Evolutionary conservation across 2,329 filamentous ascomycete genomes (phyloP), one percentile per base, ranked within the genome.

Genomic region (Penicillium italicum): DNA sequence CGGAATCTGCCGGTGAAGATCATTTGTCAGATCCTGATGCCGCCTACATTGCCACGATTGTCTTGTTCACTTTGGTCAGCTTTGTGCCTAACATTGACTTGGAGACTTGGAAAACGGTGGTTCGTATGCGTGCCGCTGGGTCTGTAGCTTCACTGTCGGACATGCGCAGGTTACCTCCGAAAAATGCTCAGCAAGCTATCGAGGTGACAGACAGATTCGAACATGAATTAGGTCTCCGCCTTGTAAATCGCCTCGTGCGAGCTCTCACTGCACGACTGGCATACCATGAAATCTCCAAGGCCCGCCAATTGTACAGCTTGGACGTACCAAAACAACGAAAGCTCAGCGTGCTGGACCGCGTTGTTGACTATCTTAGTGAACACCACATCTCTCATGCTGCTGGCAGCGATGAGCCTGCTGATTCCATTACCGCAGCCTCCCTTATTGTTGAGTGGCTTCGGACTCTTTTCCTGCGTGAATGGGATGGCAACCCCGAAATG

Each of bases 401-500:
- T 20, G 52, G 43, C n/a, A 43, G 38, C 20, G 31, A 57, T 8
- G 50, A 59, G 9, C 14, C 57, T 16, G 33, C 43, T 24, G 62
- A 61, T n/a, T 57, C 60, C 8, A 63, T 67, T 16, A 67, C 64
- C 31, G 61, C 69, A 5, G 61, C 70, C 9, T 68, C 70, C 14
- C 59, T 77, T 14, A 71, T 76, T 28, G 65, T 76, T 20, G 75
- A 78, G 56, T 78, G 74, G 74, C 65, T 78, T 31, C 69, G 88
- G 56, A 85, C 87, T 0, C 81, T 94, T 1, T 82, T 96, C 66
- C 74, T 95, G 42, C 84, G 86, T 53, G 85, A 90, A 59, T 97
- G 92, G 92, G 83, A 93, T 66, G 89, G 90, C 0, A 83, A 83
- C 52, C 82, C 89, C 1, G 82, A 86, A 41, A 82, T 96, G 49